Evolutionary conservation across 1,139 yeast species (phyloP).

Genomic region (Blastobotrys buckinghamii): DNA sequence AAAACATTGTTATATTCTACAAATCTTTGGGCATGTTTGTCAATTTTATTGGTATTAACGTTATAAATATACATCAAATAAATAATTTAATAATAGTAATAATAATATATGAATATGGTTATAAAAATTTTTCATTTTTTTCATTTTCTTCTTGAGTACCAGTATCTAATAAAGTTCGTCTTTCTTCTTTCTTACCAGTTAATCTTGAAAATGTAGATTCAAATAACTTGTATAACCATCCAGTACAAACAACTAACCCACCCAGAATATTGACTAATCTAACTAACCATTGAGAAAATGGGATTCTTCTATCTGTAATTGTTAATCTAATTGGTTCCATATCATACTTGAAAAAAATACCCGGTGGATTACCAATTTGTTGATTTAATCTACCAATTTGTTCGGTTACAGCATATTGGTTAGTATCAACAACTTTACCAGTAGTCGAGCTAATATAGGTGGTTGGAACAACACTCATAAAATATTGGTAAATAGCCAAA

Average conservation of each 20-base stretch:
- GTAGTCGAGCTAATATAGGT: constrained; percentile 51
- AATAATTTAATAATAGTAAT: no score
- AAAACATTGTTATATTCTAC: not conserved
- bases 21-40: not conserved
- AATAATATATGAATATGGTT: not conserved
- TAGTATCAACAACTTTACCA: constrained; percentile 70
- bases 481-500: constrained; percentile 44
- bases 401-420: constrained; percentile 79
- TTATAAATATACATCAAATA: not conserved
- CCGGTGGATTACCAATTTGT: constrained; percentile 44
- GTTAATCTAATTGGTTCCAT: constrained; percentile 79
- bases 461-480: constrained; percentile 80
- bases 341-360: constrained; percentile 76
- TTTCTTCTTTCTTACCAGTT: not conserved
- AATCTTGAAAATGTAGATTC: constrained; percentile 14
- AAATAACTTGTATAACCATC: constrained; percentile 25
- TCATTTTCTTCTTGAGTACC: constrained; percentile 7
- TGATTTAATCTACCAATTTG: constrained; percentile 33
- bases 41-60: not conserved
- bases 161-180: constrained; percentile 13
- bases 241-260: constrained; percentile 51
- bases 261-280: constrained; percentile 77
- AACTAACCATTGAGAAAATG: constrained; percentile 72
- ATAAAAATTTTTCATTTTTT: not conserved
- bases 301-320: constrained; percentile 63